Evolutionary conservation across 2,329 filamentous ascomycete species (phyloP).

Genomic region (Coniella vitis): DNA sequence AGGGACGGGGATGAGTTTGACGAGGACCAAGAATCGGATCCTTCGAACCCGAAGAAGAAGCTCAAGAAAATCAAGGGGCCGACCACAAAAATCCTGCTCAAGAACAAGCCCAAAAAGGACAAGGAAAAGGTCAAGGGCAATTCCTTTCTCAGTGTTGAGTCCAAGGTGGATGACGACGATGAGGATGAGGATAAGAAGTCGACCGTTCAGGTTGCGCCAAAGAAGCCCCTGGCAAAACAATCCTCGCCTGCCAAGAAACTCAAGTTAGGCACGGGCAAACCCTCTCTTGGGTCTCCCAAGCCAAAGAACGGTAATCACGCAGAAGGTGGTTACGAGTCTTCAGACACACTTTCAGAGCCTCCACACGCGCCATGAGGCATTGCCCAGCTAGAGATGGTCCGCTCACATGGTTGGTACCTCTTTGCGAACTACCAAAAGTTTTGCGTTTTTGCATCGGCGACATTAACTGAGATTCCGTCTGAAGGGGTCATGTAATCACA

Average conservation of each 20-base stretch:
- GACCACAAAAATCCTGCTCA: slow-evolving; percentile 49
- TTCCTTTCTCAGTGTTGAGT: slow-evolving; percentile 45
- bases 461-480: too few relatives aligned
- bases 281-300: slow-evolving; percentile 40
- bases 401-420: background rate
- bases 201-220: slow-evolving; percentile 34
- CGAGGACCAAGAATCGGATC: slow-evolving; percentile 44
- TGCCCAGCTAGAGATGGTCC: background rate
- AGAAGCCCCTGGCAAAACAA: slow-evolving; percentile 35
- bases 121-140: slow-evolving; percentile 45
- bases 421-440: too few relatives aligned
- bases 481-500: too few relatives aligned
- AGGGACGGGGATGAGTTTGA: slow-evolving; percentile 51
- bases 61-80: slow-evolving; percentile 42
- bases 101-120: slow-evolving; percentile 51
- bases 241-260: slow-evolving; percentile 39
- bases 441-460: too few relatives aligned
- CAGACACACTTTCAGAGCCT: slow-evolving; percentile 49
- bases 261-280: slow-evolving; percentile 36
- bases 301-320: slow-evolving; percentile 43
- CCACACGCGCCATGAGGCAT: slow-evolving; percentile 23
- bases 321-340: slow-evolving; percentile 50
- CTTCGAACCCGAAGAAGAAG: slow-evolving; percentile 49
- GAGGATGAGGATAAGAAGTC: slow-evolving; percentile 30
- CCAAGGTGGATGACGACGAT: slow-evolving; percentile 32